These are phyloP conservation scores for Malbranchea zuffiana DNA, from an alignment of 2,329 filamentous ascomycete genomes.

Conservation along the genomic window DNA sequence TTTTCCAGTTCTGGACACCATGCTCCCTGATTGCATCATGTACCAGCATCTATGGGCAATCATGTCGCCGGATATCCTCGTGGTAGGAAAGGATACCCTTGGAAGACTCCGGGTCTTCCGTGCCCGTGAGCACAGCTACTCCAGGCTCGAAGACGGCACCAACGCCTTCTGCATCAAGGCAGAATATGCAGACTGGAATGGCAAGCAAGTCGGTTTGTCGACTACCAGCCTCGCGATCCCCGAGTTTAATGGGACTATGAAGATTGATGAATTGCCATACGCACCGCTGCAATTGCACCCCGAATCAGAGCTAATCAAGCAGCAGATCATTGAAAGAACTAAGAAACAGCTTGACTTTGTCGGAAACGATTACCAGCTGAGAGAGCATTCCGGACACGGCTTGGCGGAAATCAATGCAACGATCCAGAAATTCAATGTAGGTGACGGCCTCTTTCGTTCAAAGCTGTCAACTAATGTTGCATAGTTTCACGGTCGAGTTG, in stretches of 20 bases:
- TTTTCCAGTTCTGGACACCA: slow-evolving; percentile 67
- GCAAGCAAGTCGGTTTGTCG: slow-evolving; percentile 56
- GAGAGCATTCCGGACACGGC: too few relatives aligned
- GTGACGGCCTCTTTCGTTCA: slow-evolving; percentile 78
- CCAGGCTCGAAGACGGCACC: slow-evolving; percentile 77
- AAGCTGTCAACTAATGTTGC: slow-evolving; percentile 61
- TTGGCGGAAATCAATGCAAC: too few relatives aligned
- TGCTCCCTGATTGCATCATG: slow-evolving; percentile 76
- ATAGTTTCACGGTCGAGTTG: slow-evolving; percentile 76
- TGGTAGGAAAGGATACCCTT: slow-evolving; percentile 66
- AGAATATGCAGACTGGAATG: too few relatives aligned
- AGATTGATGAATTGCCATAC: slow-evolving; percentile 65
- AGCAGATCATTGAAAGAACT: slow-evolving; percentile 63
- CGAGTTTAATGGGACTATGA: slow-evolving; percentile 75
- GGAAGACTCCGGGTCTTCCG: slow-evolving; percentile 64
- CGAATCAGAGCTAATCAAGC: slow-evolving; percentile 53
- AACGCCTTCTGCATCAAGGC: too few relatives aligned
- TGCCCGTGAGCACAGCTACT: slow-evolving; percentile 70
- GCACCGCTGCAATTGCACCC: slow-evolving; percentile 75
- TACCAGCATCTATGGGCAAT: slow-evolving; percentile 83
- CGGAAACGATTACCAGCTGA: slow-evolving; percentile 76
- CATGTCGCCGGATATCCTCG: slow-evolving; percentile 76
- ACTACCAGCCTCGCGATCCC: too few relatives aligned
- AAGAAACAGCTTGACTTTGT: slow-evolving; percentile 73
- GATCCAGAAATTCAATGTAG: slow-evolving; percentile 64